phyloP scores from a whole-genome alignment of 768 basidiomycete species.

The Lactifluus subvellereus region DNA sequence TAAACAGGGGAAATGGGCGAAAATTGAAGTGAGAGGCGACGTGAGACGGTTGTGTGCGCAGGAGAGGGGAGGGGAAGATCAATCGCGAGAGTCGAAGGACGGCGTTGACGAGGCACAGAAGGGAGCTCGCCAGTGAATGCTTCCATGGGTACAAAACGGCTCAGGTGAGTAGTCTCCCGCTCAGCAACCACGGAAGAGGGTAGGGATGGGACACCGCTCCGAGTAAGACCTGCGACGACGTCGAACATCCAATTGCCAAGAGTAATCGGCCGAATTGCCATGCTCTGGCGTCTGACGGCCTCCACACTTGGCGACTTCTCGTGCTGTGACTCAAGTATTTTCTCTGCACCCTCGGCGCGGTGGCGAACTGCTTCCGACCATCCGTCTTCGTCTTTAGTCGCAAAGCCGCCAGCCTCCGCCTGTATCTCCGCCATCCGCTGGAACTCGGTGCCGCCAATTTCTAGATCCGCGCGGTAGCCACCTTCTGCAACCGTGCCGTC shows the following conservation, averaged over 20 bases:
- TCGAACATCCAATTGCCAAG: slow-evolving; percentile 86
- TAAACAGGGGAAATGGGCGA: slow-evolving; percentile 41
- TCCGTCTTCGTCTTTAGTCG: slow-evolving; percentile 34
- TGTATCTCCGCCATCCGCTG: slow-evolving; percentile 58
- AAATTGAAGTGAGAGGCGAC: slow-evolving; percentile 59
- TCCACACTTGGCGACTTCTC: slow-evolving; percentile 32
- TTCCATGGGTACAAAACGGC: slow-evolving; percentile 36
- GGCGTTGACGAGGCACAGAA: slow-evolving; percentile 27
- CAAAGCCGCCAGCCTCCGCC: slow-evolving; percentile 46
- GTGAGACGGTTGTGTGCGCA: slow-evolving; percentile 33
- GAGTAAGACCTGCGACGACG: slow-evolving; percentile 60
- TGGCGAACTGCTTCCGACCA: slow-evolving; percentile 28
- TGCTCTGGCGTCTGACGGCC: slow-evolving; percentile 38
- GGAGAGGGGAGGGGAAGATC: slow-evolving; percentile 33
- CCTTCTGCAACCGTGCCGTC: slow-evolving; percentile 78
- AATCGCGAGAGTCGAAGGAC: slow-evolving; percentile 39
- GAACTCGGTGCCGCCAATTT: slow-evolving; percentile 61
- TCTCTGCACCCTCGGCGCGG: slow-evolving; percentile 41
- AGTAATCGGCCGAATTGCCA: slow-evolving; percentile 50
- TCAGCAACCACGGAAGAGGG: slow-evolving; percentile 28
- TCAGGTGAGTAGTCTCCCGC: slow-evolving; percentile 29
- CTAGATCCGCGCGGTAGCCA: slow-evolving; percentile 80
- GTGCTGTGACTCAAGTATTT: slow-evolving; percentile 42
- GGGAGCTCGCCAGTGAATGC: slow-evolving; percentile 27
- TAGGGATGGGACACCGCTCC: slow-evolving; percentile 26